Conservation (phyloP, 495 filamentous ascomycete genomes). For the Penicillium lividum region DNA sequence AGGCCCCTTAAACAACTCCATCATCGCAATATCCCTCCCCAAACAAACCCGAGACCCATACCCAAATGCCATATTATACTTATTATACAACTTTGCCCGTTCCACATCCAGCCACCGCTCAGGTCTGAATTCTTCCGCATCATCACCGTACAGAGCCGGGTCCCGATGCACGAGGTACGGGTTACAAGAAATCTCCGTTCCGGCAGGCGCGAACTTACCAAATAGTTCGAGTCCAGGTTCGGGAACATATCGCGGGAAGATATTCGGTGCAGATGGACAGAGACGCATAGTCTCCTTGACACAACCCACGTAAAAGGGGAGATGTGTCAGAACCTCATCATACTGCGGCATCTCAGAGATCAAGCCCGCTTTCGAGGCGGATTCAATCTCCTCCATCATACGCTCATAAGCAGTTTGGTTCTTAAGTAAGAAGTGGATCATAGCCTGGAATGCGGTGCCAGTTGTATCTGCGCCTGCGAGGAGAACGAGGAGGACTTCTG, state of each 20-base stretch:
- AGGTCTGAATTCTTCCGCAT: conserved; percentile 38
- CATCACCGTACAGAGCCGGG: conserved; percentile 49
- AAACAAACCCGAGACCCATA: conserved; percentile 56
- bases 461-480: conserved; percentile 69
- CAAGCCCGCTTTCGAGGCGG: conserved; percentile 42
- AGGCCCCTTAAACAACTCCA: conserved; percentile 57
- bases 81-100: conserved; percentile 48
- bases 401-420: conserved; percentile 47
- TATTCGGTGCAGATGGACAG: conserved; percentile 52
- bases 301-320: conserved; percentile 52
- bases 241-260: conserved; percentile 49
- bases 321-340: conserved; percentile 41
- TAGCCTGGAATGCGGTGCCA: conserved; percentile 54
- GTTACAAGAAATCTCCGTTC: conserved; percentile 59
- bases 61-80: conserved; percentile 55
- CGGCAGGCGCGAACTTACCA: conserved; percentile 55
- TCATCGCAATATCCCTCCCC: conserved; percentile 55
- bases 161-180: conserved; percentile 56
- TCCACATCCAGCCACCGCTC: conserved; percentile 47
- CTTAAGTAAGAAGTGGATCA: conserved; percentile 54
- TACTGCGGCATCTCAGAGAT: conserved; percentile 39
- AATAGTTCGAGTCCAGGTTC: conserved; percentile 54
- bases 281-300: conserved; percentile 56
- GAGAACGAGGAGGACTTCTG: conserved; percentile 56
- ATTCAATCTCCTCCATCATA: conserved; percentile 59